phyloP scores from a whole-genome alignment of 2,329 filamentous ascomycete species.

The Penicillium fuscoglaucum region DNA sequence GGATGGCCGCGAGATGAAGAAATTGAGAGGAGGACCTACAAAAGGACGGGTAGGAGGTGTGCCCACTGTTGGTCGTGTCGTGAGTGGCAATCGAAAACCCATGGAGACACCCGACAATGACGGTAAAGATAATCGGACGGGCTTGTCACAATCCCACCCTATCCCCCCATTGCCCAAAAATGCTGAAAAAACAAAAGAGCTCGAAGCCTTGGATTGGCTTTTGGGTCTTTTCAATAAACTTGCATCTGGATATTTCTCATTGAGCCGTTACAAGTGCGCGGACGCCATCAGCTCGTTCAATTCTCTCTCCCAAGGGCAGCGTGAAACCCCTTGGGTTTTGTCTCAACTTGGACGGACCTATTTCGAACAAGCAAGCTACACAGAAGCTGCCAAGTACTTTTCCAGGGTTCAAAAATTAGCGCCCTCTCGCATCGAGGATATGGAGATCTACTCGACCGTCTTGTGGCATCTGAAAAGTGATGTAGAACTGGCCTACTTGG shows the following conservation, averaged over 20 bases:
- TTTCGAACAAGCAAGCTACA: slow-evolving; percentile 85
- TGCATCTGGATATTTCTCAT: slow-evolving; percentile 73
- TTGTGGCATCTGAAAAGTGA: slow-evolving; percentile 97
- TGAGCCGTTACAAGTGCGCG: slow-evolving; percentile 75
- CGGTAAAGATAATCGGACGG: slow-evolving; percentile 57
- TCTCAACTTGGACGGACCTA: slow-evolving; percentile 86
- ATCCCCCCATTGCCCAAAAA: slow-evolving; percentile 33
- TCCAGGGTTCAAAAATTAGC: slow-evolving; percentile 73
- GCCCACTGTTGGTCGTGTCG: slow-evolving; percentile 77
- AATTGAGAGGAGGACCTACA: slow-evolving; percentile 72
- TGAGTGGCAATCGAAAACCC: slow-evolving; percentile 86
- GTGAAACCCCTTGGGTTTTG: slow-evolving; percentile 90
- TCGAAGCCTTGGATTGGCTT: slow-evolving; percentile 74
- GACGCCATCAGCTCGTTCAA: slow-evolving; percentile 75
- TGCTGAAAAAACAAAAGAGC: slow-evolving; percentile 62
- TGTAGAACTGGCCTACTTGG: slow-evolving; percentile 85
- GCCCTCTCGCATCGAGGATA: slow-evolving; percentile 83
- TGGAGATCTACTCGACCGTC: slow-evolving; percentile 98
- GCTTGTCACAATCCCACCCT: slow-evolving; percentile 34
- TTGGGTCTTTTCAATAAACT: slow-evolving; percentile 80
- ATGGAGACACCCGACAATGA: slow-evolving; percentile 64
- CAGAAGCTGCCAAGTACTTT: slow-evolving; percentile 84
- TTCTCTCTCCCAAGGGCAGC: slow-evolving; percentile 69
- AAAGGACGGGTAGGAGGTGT: slow-evolving; percentile 66
- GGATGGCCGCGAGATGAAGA: slow-evolving; percentile 75